Conservation (phyloP, 2,329 filamentous ascomycete genomes). For the Diaporthe citrichinensis region DNA sequence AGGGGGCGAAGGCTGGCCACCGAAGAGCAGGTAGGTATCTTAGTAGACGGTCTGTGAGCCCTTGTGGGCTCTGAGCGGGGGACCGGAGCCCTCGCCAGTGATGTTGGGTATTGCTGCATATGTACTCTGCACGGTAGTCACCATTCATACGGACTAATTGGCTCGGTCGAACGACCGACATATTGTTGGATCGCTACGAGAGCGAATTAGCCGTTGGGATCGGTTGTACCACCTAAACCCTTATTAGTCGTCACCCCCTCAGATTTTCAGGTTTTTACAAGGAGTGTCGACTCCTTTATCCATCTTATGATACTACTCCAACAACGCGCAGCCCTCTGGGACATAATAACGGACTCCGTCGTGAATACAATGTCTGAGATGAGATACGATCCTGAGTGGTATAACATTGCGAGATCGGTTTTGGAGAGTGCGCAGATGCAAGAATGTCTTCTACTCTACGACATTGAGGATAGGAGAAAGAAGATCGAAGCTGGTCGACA, state of each 20-base stretch:
- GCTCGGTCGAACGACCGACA: not conserved
- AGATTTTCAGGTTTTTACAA: too few species aligned
- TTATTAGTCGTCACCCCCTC: not conserved
- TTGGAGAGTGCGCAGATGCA: not conserved
- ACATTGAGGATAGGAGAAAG: not conserved
- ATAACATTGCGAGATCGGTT: not conserved
- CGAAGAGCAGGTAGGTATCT: not conserved
- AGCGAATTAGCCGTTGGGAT: not conserved
- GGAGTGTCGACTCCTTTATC: not conserved
- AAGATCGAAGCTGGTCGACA: not conserved
- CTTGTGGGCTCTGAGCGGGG: not conserved
- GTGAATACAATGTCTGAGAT: not conserved
- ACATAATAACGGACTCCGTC: not conserved
- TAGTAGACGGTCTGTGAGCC: not conserved
- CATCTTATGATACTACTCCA: not conserved
- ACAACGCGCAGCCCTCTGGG: not conserved
- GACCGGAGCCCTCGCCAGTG: not conserved
- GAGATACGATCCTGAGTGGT: not conserved
- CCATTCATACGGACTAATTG: not conserved
- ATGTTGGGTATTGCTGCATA: not conserved
- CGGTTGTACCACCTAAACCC: too few species aligned
- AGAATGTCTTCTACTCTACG: not conserved
- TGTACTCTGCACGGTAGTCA: not conserved
- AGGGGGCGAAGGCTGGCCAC: not conserved
- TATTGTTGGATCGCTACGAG: not conserved